phyloP scores from a whole-genome alignment of 1,139 yeast species.

The Geotrichum aggregatum region DNA sequence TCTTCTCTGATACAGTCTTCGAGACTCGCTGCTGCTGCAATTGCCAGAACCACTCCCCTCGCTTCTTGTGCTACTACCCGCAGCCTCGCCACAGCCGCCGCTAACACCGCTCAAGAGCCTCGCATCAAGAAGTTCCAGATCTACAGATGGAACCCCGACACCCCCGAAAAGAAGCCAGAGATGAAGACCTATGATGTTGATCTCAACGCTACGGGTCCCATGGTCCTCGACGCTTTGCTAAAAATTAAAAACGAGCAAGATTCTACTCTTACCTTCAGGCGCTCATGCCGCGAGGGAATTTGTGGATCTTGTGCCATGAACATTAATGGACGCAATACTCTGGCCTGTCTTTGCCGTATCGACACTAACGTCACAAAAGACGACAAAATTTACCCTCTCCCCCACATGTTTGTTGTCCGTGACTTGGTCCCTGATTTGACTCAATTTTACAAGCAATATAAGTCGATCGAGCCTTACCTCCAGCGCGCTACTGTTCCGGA shows the following conservation, averaged over 20 bases:
- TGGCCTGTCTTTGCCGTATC: slow-evolving; percentile 93
- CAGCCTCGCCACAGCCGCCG: slow-evolving; percentile 27
- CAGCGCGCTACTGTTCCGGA: slow-evolving; percentile 78
- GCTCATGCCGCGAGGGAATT: slow-evolving; percentile 99
- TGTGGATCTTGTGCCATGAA: slow-evolving; percentile 99
- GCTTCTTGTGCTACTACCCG: slow-evolving; percentile 16
- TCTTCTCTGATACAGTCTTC: slow-evolving; percentile 7
- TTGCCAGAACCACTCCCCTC: not conserved
- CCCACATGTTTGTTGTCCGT: slow-evolving; percentile 96
- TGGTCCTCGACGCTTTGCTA: slow-evolving; percentile 91
- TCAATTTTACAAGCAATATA: slow-evolving; percentile 95
- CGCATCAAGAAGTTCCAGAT: slow-evolving; percentile 80
- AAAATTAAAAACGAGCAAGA: slow-evolving; percentile 97
- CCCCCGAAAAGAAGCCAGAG: slow-evolving; percentile 87
- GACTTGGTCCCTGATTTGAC: slow-evolving; percentile 98
- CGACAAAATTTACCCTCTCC: slow-evolving; percentile 89
- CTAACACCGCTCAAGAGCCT: slow-evolving; percentile 39
- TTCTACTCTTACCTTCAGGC: slow-evolving; percentile 89
- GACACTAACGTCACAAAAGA: slow-evolving; percentile 73
- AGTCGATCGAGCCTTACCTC: slow-evolving; percentile 93
- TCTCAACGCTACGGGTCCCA: slow-evolving; percentile 91
- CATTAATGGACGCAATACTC: slow-evolving; percentile 93
- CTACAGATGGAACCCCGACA: slow-evolving; percentile 98
- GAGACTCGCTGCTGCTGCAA: slow-evolving; percentile 2
- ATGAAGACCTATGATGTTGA: slow-evolving; percentile 82